A percentile compares a stretch with the other conserved stretches of the same genome.
These are phyloP conservation scores for Lipomyces yamadae DNA, from an alignment of 805 yeast species.

Conservation along the genomic window DNA sequence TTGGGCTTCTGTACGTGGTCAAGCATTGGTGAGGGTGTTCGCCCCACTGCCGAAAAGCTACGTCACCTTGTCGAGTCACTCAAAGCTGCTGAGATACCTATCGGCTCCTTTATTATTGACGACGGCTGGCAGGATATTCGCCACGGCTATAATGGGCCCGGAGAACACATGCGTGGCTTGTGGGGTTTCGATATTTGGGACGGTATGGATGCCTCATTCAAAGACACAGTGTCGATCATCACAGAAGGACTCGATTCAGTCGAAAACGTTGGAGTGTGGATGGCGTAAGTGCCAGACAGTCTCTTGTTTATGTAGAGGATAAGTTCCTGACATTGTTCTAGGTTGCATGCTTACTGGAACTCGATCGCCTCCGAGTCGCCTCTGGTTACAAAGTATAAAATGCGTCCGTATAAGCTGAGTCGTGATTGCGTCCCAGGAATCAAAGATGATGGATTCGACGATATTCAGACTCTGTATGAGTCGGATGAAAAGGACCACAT, in stretches of 20 bases:
- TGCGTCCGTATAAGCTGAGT: conserved; percentile 5
- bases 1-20: conserved; percentile 17
- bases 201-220: conserved; percentile 10
- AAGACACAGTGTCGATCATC: conserved; percentile 8
- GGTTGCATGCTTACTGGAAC: conserved; percentile 11
- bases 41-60: background rate
- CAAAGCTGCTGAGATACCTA: conserved; percentile 10
- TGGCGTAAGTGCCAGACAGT: background rate
- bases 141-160: conserved; percentile 3
- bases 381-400: conserved; percentile 6
- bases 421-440: conserved; percentile 8
- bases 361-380: conserved; percentile 10
- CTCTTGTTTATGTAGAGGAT: background rate
- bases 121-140: conserved; percentile 22
- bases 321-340: background rate
- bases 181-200: conserved; percentile 15
- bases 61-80: background rate
- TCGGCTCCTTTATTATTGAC: conserved; percentile 19
- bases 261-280: conserved; percentile 16
- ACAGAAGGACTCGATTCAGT: conserved; percentile 9
- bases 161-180: conserved; percentile 2
- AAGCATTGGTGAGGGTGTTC: conserved; percentile 11
- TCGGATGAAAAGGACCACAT: conserved; percentile 8
- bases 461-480: background rate
- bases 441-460: background rate